Evolutionary conservation across 371 early-diverging fungal genomes (phyloP).

Genomic region (Mortierella sp.): DNA sequence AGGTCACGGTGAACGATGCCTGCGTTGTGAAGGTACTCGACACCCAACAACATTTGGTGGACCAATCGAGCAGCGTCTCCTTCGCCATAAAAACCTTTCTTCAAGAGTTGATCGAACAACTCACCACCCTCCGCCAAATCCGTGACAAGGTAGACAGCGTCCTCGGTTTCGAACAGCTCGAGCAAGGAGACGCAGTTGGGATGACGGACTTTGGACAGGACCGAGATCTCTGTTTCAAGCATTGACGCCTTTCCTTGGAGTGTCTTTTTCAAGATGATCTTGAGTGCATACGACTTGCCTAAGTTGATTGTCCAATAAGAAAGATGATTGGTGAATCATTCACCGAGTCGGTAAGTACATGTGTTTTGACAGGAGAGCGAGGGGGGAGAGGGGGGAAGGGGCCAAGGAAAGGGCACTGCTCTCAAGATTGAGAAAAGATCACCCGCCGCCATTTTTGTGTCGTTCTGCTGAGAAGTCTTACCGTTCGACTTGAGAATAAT

Average conservation of each 20-base stretch:
- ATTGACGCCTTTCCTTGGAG: slow-evolving; percentile 73
- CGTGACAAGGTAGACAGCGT: slow-evolving; percentile 85
- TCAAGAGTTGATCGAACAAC: slow-evolving; percentile 83
- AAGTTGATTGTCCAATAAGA: slow-evolving; percentile 10
- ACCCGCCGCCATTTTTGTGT: neutral
- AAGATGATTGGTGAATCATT: neutral
- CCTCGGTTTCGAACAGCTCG: slow-evolving; percentile 80
- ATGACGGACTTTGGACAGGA: slow-evolving; percentile 81
- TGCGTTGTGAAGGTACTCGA: slow-evolving; percentile 82
- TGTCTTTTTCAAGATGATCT: slow-evolving; percentile 80
- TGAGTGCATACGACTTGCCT: slow-evolving; percentile 77
- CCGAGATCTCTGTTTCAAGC: slow-evolving; percentile 85
- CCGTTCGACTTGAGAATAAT: slow-evolving; percentile 41
- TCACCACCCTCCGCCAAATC: slow-evolving; percentile 90
- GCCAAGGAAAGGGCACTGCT: neutral
- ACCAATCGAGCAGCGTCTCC: slow-evolving; percentile 75
- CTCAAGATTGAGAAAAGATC: neutral
- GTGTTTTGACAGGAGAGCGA: too few relatives aligned
- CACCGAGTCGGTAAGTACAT: neutral
- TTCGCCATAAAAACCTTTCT: slow-evolving; percentile 82
- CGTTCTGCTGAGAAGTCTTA: slow-evolving; percentile 7
- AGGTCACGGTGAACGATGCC: slow-evolving; percentile 89
- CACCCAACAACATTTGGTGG: slow-evolving; percentile 79
- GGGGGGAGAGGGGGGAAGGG: too few relatives aligned
- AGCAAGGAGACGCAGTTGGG: slow-evolving; percentile 84